Evolutionary conservation across 352 stramenopile genomes (phyloP).

Genomic region (Phytopythium sindhum): DNA sequence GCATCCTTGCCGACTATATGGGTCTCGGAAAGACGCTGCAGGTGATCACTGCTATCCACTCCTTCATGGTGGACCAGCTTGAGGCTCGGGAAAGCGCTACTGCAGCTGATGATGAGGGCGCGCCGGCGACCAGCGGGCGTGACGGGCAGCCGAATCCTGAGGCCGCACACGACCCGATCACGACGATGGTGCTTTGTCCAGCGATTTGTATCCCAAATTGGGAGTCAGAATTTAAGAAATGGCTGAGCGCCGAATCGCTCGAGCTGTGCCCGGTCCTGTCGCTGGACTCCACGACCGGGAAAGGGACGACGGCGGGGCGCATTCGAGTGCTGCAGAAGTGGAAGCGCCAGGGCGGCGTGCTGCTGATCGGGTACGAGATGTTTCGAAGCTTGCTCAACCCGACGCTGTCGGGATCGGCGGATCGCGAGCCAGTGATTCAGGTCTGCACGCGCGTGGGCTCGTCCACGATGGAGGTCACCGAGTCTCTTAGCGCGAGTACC

Average conservation of each 20-base stretch:
- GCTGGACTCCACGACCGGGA: conserved; percentile 60
- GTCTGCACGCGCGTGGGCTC: conserved; percentile 62
- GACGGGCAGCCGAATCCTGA: conserved; percentile 5
- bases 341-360: conserved; percentile 67
- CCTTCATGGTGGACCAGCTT: conserved; percentile 62
- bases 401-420: conserved; percentile 28
- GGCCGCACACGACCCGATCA: conserved; percentile 16
- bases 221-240: conserved; percentile 97
- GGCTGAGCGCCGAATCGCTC: conserved; percentile 74
- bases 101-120: neutral
- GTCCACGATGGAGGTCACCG: conserved; percentile 66
- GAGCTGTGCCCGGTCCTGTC: conserved; percentile 51
- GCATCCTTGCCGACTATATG: conserved; percentile 90
- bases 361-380: conserved; percentile 91
- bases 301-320: conserved; percentile 44
- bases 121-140: neutral
- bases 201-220: conserved; percentile 97
- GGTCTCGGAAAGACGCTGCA: conserved; percentile 88
- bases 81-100: conserved; percentile 5
- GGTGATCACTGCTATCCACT: conserved; percentile 83
- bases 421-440: conserved; percentile 46
- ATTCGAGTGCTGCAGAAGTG: conserved; percentile 65
- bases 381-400: conserved; percentile 82
- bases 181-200: conserved; percentile 92
- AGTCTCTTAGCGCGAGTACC: conserved; percentile 37